Conservation (phyloP, 768 basidiomycete species). For the Boletus reticuloceps region DNA sequence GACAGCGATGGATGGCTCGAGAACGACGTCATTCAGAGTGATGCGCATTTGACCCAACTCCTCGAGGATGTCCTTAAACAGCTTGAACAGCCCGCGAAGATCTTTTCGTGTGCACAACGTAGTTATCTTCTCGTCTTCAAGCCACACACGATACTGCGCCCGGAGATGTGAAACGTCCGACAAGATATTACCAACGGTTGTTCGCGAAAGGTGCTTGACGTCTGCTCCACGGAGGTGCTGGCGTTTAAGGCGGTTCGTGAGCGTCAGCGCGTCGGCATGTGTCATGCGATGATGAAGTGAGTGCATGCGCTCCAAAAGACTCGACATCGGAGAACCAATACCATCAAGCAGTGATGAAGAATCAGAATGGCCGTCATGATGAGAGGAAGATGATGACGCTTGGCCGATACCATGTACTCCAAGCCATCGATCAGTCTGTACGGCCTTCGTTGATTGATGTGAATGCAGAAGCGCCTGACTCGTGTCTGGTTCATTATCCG, state of each 20-base stretch:
- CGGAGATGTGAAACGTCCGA: conserved; percentile 70
- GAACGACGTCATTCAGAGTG: conserved; percentile 82
- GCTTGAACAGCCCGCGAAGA: conserved; percentile 74
- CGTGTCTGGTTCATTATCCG: conserved; percentile 41
- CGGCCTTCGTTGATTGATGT: conserved; percentile 57
- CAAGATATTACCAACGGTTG: conserved; percentile 72
- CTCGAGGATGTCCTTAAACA: conserved; percentile 80
- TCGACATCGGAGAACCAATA: conserved; percentile 45
- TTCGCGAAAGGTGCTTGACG: conserved; percentile 80
- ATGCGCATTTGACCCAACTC: conserved; percentile 82
- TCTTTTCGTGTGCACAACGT: conserved; percentile 73
- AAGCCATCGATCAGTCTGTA: conserved; percentile 60
- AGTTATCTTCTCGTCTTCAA: conserved; percentile 73
- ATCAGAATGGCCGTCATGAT: conserved; percentile 66
- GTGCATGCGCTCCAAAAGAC: conserved; percentile 60
- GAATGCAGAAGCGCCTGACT: conserved; percentile 27
- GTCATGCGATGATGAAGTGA: conserved; percentile 61
- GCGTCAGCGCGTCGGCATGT: conserved; percentile 80
- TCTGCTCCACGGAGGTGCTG: conserved; percentile 87
- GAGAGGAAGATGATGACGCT: conserved; percentile 41
- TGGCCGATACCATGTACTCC: conserved; percentile 32
- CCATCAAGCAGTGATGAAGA: conserved; percentile 68
- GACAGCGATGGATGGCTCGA: conserved; percentile 77
- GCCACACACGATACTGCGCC: conserved; percentile 62
- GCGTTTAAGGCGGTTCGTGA: conserved; percentile 87